Percentiles rank a stretch among this genome's conserved stretches.
phyloP scores from a whole-genome alignment of 371 early-diverging fungal genomes.

The Chytridium lagenaria region DNA sequence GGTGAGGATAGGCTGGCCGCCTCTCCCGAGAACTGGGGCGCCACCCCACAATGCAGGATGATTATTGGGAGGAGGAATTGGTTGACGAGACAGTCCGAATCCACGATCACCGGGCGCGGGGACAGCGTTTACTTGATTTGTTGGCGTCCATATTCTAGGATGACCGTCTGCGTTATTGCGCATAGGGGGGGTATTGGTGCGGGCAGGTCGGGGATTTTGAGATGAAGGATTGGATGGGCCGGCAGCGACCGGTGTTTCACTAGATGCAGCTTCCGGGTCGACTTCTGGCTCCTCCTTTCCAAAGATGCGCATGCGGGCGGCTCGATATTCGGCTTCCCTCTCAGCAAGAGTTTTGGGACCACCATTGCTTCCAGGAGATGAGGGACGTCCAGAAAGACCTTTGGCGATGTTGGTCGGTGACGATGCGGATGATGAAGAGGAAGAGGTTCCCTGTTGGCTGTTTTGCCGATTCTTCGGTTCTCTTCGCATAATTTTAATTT shows the following conservation, averaged over 20 bases:
- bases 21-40: neutral
- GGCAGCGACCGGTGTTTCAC: neutral
- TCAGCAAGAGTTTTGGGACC: slow-evolving; percentile 34
- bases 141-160: slow-evolving; percentile 9
- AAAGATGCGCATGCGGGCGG: slow-evolving; percentile 40
- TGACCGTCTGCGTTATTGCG: neutral
- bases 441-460: neutral
- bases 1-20: neutral
- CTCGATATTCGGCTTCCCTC: slow-evolving; percentile 39
- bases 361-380: neutral
- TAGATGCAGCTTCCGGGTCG: neutral
- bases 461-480: neutral
- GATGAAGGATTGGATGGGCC: too few species aligned
- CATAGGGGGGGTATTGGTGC: slow-evolving; percentile 5
- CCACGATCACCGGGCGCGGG: neutral
- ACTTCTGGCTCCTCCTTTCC: slow-evolving; percentile 25
- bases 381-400: neutral
- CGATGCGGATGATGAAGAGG: slow-evolving; percentile 14
- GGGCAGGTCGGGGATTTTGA: neutral
- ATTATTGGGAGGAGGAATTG: slow-evolving; percentile 8
- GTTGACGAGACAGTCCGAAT: slow-evolving; percentile 6
- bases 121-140: slow-evolving; percentile 8
- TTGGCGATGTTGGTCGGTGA: slow-evolving; percentile 7
- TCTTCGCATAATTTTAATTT: slow-evolving; percentile 24
- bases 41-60: slow-evolving; percentile 7